These are phyloP conservation scores for Boletellus ananiceps DNA, from an alignment of 768 basidiomycete species.

Conservation along the genomic window DNA sequence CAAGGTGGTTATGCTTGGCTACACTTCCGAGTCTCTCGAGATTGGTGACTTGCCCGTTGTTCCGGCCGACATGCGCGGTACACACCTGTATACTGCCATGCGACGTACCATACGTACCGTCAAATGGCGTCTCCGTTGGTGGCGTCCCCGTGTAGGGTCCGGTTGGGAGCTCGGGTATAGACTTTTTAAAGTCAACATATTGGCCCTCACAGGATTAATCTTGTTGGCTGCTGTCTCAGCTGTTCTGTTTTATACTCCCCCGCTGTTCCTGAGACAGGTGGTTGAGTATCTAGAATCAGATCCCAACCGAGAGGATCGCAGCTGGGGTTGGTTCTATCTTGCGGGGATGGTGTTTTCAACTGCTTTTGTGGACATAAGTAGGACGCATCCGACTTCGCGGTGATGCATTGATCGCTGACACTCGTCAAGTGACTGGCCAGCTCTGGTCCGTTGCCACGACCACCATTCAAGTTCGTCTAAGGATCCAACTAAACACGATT, in stretches of 20 bases:
- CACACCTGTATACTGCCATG: slow-evolving; percentile 63
- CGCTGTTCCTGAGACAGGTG: slow-evolving; percentile 57
- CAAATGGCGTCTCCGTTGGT: slow-evolving; percentile 48
- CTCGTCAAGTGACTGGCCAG: slow-evolving; percentile 55
- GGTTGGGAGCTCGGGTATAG: slow-evolving; percentile 64
- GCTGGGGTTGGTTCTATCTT: slow-evolving; percentile 76
- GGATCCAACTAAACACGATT: slow-evolving; percentile 76
- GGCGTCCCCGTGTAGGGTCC: slow-evolving; percentile 56
- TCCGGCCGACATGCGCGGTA: slow-evolving; percentile 64
- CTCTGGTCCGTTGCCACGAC: slow-evolving; percentile 70
- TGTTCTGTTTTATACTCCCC: slow-evolving; percentile 57
- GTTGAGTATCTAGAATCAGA: slow-evolving; percentile 65
- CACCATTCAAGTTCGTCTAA: slow-evolving; percentile 62
- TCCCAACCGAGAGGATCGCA: slow-evolving; percentile 45
- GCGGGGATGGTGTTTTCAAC: slow-evolving; percentile 47
- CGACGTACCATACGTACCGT: slow-evolving; percentile 48
- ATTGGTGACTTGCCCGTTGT: slow-evolving; percentile 87
- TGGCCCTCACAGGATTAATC: slow-evolving; percentile 39
- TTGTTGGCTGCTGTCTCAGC: slow-evolving; percentile 54
- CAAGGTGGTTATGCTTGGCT: slow-evolving; percentile 80
- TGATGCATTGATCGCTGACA: slow-evolving; percentile 6
- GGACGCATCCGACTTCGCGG: slow-evolving; percentile 11
- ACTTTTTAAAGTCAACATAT: slow-evolving; percentile 53
- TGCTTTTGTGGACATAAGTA: slow-evolving; percentile 40
- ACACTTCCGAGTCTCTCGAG: slow-evolving; percentile 67